Evolutionary conservation across 495 filamentous ascomycete species (phyloP), one percentile per base, ranked within the genome.

Genomic region (Trichocladium uniseriatum): DNA sequence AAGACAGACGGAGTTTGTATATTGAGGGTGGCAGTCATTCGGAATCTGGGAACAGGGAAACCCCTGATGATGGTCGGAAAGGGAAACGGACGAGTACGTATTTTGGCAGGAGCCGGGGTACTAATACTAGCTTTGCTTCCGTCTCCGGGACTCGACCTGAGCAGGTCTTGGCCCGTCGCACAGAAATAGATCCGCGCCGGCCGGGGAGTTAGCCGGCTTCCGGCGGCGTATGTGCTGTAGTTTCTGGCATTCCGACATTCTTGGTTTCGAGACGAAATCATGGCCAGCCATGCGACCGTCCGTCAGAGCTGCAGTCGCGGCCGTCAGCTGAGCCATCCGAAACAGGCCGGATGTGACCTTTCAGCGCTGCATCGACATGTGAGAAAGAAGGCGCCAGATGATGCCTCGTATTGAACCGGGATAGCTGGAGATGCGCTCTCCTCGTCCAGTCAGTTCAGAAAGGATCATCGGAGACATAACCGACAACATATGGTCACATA

Each of bases 281-380:
- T 52, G 29, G 43, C 29, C 29, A 16, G 35, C 29, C 29, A 49
- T 35, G 38, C 39, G 15, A 20, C 39, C 7, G 22, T 28, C 19
- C 29, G 31, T 27, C 45, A 34, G 35, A 13, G 1, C 16, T 36
- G 47, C 38, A 36, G 24, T 44, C 16, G 19, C 22, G 32, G 6
- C 20, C 32, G 35, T 31, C 48, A 44, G 48, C 34, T 34, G 48
- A 43, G 16, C 11, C 16, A 48, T 48, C 51, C 51, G 51, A 53
- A 37, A 53, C 51, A 48, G 19, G 7, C 51, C 51, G 51, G 51
- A 53, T 47, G 51, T 53, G 29, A 48, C 43, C 49, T 13, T 43
- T 47, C 11, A 22, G 15, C 38, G 21, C 43, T 8, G 28, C 14
- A 15, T 10, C 9, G 38, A 3, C 38, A 48, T 53, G 38, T 43